Base-by-base conservation (phyloP, 2,329 filamentous ascomycete genomes). In the Didymella pinodella region DNA sequence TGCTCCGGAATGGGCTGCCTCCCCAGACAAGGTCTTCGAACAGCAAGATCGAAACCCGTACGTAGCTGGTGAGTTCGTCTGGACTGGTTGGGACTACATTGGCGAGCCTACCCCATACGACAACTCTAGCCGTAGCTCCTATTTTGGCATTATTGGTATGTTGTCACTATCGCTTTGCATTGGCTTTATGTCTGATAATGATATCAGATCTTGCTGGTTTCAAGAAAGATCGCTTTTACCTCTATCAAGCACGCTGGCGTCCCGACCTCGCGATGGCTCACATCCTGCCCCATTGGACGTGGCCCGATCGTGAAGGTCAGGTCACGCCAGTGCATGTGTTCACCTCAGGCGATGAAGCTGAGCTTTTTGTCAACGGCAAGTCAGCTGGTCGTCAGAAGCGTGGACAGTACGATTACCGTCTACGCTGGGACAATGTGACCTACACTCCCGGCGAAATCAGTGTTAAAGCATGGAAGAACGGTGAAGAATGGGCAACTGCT, bases 241-340 rank as follows among this genome's bases (percentile, higher is more conserved):
- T 85, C 4, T 86, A 86, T 60, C 84, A 85, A 65, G 68, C 83
- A 0, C 79, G 82, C 4, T 87, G 84, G 84, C 74, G 79, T 3
- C 76, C 83, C 0, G 79, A 82, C 10, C 43, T 82, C 0, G 68
- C 60, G 1, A 78, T 81, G 66, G 83, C 81, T 3, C 83, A 85
- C 63, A 80, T 86, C 20, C 75, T 85, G 0, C 84, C 84, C 2
- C 84, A 86, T 66, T 86, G 84, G 84, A 85, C 76, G 16, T 86
- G 83, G 82, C 80, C 82, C 0, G 78, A 80, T 10, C 73, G 83
- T 0, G 75, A 76, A 1, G 82, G 82, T 1, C 61, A 78, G 56
- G 74, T 80, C 0, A 85, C 83, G 3, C 84, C 84, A 0, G 83
- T 86, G 1, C 83, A 86, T 63, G 83, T 85, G 1, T 85, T 84